Percentiles rank a stretch among this genome's conserved stretches.
phyloP scores from a whole-genome alignment of 306 rosid genomes.

The Arachis hypogaea region DNA sequence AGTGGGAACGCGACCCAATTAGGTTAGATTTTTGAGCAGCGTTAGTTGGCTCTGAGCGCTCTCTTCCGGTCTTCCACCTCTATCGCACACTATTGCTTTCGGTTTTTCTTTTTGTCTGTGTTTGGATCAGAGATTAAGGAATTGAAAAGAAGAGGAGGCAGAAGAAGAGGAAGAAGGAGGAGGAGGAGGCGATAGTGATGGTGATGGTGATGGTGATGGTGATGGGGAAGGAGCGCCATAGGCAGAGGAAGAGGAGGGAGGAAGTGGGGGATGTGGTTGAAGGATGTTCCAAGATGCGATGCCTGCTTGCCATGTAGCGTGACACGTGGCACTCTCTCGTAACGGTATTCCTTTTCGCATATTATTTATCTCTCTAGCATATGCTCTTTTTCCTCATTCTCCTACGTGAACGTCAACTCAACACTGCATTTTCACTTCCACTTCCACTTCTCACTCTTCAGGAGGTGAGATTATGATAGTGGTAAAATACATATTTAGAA shows the following conservation, averaged over 20 bases:
- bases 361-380: slow-evolving; percentile 66
- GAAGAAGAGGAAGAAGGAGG: slow-evolving; percentile 34
- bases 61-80: no score
- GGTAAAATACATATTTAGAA: no score
- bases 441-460: not conserved
- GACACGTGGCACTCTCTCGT: slow-evolving; percentile 78
- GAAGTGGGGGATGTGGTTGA: slow-evolving; percentile 29
- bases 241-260: slow-evolving; percentile 18
- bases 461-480: no score
- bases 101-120: no score
- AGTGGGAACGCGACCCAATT: slow-evolving; percentile 32
- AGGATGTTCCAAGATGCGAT: slow-evolving; percentile 64
- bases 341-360: slow-evolving; percentile 57
- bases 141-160: slow-evolving; percentile 27
- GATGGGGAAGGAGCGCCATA: slow-evolving; percentile 60
- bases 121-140: slow-evolving; percentile 6
- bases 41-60: slow-evolving; percentile 11
- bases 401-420: not conserved
- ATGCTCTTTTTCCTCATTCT: slow-evolving; percentile 48
- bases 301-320: slow-evolving; percentile 75
- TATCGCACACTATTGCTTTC: no score
- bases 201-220: slow-evolving; percentile 21
- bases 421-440: not conserved
- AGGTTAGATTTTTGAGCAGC: slow-evolving; percentile 21
- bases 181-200: not conserved